phyloP scores from a whole-genome alignment of 2,329 filamentous ascomycete genomes.

The Cryphonectria naterciae region DNA sequence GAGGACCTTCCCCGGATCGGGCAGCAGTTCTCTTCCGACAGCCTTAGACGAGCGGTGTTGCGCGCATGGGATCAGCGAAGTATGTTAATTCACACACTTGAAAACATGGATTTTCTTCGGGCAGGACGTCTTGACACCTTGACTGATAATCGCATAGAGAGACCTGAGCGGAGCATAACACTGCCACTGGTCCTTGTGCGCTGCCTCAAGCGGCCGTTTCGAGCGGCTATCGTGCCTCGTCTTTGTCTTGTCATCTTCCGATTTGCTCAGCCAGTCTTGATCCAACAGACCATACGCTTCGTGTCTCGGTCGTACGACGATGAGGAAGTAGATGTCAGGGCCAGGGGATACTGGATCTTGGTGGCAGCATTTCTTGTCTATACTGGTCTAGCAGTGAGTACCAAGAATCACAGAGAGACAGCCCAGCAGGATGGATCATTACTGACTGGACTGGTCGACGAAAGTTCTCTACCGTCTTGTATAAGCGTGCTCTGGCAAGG shows the following conservation, averaged over 20 bases:
- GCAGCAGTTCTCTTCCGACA: conserved; percentile 31
- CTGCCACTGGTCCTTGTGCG: conserved; percentile 39
- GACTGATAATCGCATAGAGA: conserved; percentile 28
- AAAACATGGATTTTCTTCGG: not conserved
- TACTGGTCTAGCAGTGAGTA: conserved; percentile 43
- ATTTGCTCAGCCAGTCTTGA: conserved; percentile 46
- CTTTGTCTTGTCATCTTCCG: conserved; percentile 44
- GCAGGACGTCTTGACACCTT: not conserved
- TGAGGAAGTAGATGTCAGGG: not conserved
- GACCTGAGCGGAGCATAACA: conserved; percentile 33
- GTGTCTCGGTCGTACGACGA: conserved; percentile 28
- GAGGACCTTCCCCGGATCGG: conserved; percentile 37
- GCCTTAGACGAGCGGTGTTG: conserved; percentile 33
- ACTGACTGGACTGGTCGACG: not conserved
- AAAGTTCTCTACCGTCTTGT: conserved; percentile 32
- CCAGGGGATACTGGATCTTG: conserved; percentile 38
- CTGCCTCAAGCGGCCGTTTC: conserved; percentile 37
- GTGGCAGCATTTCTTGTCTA: conserved; percentile 41
- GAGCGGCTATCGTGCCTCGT: conserved; percentile 40
- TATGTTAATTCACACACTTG: conserved; percentile 25
- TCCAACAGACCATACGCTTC: conserved; percentile 43
- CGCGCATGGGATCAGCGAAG: conserved; percentile 36
- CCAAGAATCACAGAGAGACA: not conserved
- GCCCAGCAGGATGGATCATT: not conserved
- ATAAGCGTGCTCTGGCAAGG: conserved; percentile 32